phyloP scores from a whole-genome alignment of 192 early-diverging fungal species.

The Gaertneriomyces semiglobifer region DNA sequence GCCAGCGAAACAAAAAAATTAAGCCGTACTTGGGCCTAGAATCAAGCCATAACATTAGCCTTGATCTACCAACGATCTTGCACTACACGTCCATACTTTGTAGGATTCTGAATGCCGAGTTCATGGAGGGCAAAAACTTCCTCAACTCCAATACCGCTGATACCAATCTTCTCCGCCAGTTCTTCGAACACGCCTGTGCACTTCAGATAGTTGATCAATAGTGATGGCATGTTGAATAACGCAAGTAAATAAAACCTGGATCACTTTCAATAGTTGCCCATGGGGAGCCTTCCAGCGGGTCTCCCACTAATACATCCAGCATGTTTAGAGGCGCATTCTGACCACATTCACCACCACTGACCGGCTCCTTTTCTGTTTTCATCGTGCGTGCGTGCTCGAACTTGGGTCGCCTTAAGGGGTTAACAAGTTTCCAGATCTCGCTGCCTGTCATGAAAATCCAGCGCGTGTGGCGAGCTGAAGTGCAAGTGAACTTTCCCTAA shows the following conservation, averaged over 20 bases:
- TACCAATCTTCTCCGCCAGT: slow-evolving; percentile 21
- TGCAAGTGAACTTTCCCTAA: too few species aligned
- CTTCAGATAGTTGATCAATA: neutral
- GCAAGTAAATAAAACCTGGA: slow-evolving; percentile 2
- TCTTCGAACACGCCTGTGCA: slow-evolving; percentile 25
- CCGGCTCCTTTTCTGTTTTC: too few species aligned
- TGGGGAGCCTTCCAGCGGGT: slow-evolving; percentile 26
- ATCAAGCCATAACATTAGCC: neutral
- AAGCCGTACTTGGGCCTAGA: slow-evolving; percentile 28
- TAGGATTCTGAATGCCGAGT: slow-evolving; percentile 2
- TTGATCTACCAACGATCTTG: too few species aligned
- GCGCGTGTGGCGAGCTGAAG: too few species aligned
- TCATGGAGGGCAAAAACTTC: slow-evolving; percentile 23
- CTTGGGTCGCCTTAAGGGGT: too few species aligned
- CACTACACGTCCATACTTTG: slow-evolving; percentile 9
- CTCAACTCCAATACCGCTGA: slow-evolving; percentile 22
- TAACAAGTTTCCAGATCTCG: too few species aligned
- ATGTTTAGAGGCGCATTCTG: neutral
- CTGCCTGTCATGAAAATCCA: too few species aligned
- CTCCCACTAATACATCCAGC: slow-evolving; percentile 19
- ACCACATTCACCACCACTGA: too few species aligned
- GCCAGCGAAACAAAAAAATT: slow-evolving; percentile 37
- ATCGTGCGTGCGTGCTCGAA: too few species aligned
- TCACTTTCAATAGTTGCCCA: slow-evolving; percentile 29
- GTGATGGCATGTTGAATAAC: neutral